These are phyloP conservation scores for Aspergillus aculeatus DNA, from an alignment of 2,329 filamentous ascomycete species.

Conservation along the genomic window DNA sequence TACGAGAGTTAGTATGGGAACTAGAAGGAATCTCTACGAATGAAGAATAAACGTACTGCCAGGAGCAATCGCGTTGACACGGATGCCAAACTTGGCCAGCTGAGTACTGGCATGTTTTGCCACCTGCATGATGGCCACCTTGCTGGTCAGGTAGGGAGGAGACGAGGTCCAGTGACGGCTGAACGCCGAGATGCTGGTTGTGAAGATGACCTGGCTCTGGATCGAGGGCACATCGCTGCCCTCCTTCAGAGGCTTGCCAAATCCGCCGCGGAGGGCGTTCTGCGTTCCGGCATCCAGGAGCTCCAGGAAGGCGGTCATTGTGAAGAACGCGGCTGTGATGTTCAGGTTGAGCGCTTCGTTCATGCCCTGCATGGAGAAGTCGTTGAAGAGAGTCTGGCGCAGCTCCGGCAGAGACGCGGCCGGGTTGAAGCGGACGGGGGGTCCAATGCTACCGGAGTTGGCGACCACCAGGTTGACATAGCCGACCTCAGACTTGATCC, in stretches of 20 bases:
- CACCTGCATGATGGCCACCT: slow-evolving; percentile 22
- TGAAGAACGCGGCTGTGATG: slow-evolving; percentile 32
- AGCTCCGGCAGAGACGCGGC: not conserved
- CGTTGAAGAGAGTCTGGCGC: slow-evolving; percentile 1
- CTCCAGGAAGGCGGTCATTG: slow-evolving; percentile 33
- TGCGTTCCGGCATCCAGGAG: slow-evolving; percentile 37
- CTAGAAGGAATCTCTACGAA: too few relatives aligned
- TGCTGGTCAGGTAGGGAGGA: slow-evolving; percentile 22
- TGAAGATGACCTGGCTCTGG: slow-evolving; percentile 29
- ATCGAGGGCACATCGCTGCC: not conserved
- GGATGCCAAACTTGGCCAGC: slow-evolving; percentile 13
- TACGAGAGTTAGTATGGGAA: too few relatives aligned
- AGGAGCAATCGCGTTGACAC: too few relatives aligned
- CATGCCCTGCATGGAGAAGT: slow-evolving; percentile 25
- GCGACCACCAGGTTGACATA: slow-evolving; percentile 53
- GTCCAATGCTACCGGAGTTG: slow-evolving; percentile 49
- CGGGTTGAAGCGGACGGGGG: slow-evolving; percentile 18
- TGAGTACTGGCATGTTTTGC: slow-evolving; percentile 18
- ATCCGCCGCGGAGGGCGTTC: too few relatives aligned
- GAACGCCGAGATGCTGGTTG: slow-evolving; percentile 22
- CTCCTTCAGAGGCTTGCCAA: not conserved
- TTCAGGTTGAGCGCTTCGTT: slow-evolving; percentile 30
- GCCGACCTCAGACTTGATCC: slow-evolving; percentile 44
- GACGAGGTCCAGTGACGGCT: slow-evolving; percentile 20
- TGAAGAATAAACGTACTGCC: too few relatives aligned